Conservation (phyloP, 768 basidiomycete species). For the Panaeolus cyanescens region DNA sequence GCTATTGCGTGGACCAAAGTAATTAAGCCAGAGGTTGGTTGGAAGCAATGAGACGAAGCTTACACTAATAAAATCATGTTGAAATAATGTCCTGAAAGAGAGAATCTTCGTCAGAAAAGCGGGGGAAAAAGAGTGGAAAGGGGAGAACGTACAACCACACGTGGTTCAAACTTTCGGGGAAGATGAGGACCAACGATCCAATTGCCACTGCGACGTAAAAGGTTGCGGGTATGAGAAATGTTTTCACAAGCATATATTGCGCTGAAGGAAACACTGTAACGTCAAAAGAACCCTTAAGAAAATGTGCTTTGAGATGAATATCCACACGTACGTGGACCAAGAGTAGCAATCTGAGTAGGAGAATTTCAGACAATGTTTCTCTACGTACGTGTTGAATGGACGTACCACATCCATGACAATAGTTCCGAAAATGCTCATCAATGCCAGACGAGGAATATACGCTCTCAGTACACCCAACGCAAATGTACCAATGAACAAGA, state of each 20-base stretch:
- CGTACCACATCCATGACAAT: constrained; percentile 44
- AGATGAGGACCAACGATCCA: constrained; percentile 38
- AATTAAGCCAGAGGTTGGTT: not conserved
- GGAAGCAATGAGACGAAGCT: constrained; percentile 5
- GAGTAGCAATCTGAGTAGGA: constrained; percentile 31
- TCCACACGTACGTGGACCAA: constrained; percentile 35
- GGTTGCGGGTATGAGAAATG: constrained; percentile 38
- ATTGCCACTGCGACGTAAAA: constrained; percentile 44
- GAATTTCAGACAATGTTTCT: not conserved
- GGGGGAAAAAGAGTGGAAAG: not conserved
- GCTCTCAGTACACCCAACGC: constrained; percentile 38
- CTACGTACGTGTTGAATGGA: not conserved
- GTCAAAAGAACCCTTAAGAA: not conserved
- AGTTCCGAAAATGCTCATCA: constrained; percentile 42
- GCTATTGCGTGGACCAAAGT: constrained; percentile 18
- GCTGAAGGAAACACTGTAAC: constrained; percentile 38
- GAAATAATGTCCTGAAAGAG: constrained; percentile 15
- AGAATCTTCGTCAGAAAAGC: not conserved
- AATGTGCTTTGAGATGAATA: not conserved
- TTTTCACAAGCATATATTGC: constrained; percentile 40
- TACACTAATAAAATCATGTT: constrained; percentile 30
- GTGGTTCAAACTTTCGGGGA: constrained; percentile 45
- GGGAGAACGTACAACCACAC: constrained; percentile 35
- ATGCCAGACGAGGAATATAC: constrained; percentile 36
- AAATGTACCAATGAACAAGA: constrained; percentile 46